Percentiles rank a stretch among this genome's conserved stretches.
Conservation (phyloP, 345 rosid genomes). For the Gossypium thurberi region DNA sequence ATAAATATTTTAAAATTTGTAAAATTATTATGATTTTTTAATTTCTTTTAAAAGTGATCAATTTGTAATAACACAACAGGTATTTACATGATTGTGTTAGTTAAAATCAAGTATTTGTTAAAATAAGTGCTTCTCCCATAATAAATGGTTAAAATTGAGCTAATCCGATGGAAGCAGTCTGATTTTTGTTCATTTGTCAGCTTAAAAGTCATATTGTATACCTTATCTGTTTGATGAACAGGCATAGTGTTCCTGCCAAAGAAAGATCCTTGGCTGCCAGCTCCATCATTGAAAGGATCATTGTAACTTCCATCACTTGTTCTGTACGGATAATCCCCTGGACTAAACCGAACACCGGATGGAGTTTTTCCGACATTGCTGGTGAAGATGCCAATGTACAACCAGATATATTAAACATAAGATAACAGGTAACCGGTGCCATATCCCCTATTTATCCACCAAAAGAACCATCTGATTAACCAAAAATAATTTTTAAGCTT, state of each 20-base stretch:
- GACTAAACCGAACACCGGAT: conserved; percentile 34
- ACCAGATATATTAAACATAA: conserved; percentile 35
- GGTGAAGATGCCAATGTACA: conserved; percentile 43
- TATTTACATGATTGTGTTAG: no score
- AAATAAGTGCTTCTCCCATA: no score
- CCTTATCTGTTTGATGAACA: conserved; percentile 24
- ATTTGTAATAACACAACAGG: no score
- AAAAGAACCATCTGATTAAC: conserved; percentile 36
- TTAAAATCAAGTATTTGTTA: no score
- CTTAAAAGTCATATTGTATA: not conserved
- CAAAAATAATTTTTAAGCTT: no score
- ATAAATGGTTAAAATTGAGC: no score
- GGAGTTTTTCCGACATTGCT: conserved; percentile 38
- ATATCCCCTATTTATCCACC: conserved; percentile 35
- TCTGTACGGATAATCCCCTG: conserved; percentile 39
- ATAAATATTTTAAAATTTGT: no score
- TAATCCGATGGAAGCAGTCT: no score
- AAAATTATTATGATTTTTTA: no score
- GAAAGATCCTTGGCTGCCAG: conserved; percentile 39
- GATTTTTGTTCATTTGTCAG: no score
- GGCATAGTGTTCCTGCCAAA: conserved; percentile 39
- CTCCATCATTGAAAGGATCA: conserved; percentile 47
- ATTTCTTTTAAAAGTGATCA: no score
- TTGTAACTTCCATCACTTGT: conserved; percentile 37
- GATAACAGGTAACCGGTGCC: conserved; percentile 53